Evolutionary conservation across 73 alveolate species (phyloP).

Genomic region (Breviolum minutum): DNA sequence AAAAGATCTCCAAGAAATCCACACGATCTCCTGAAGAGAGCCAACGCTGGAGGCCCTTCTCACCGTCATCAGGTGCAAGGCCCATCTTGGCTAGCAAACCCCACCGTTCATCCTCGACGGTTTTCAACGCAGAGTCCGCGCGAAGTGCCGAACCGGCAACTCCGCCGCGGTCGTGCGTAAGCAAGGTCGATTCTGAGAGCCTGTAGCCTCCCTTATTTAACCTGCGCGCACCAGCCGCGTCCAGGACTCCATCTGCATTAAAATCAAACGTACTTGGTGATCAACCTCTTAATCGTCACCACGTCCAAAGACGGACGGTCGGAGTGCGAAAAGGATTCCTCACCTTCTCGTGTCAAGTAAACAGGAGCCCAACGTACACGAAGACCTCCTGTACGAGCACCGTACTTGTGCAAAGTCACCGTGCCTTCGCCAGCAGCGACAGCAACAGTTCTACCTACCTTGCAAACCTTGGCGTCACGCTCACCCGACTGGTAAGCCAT

Average conservation of each 20-base stretch:
- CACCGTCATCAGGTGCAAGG: background rate
- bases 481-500: background rate
- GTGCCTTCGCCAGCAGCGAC: background rate
- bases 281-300: background rate
- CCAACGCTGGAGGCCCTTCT: background rate
- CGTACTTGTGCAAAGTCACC: background rate
- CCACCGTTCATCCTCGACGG: background rate
- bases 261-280: background rate
- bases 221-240: background rate
- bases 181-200: background rate
- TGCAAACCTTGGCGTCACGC: background rate
- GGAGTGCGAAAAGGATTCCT: background rate
- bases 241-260: background rate
- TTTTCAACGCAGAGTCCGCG: background rate
- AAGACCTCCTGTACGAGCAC: background rate
- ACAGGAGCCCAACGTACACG: background rate
- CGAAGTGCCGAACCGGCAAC: background rate
- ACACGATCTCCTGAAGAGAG: background rate
- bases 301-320: background rate
- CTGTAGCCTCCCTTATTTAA: background rate
- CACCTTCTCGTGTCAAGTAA: background rate
- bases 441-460: background rate
- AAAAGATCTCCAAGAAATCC: background rate
- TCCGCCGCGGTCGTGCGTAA: background rate
- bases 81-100: background rate